Conservation (phyloP, 225 moss, liverwort and hornwort species). For the Pseudisothecium myosuroides region DNA sequence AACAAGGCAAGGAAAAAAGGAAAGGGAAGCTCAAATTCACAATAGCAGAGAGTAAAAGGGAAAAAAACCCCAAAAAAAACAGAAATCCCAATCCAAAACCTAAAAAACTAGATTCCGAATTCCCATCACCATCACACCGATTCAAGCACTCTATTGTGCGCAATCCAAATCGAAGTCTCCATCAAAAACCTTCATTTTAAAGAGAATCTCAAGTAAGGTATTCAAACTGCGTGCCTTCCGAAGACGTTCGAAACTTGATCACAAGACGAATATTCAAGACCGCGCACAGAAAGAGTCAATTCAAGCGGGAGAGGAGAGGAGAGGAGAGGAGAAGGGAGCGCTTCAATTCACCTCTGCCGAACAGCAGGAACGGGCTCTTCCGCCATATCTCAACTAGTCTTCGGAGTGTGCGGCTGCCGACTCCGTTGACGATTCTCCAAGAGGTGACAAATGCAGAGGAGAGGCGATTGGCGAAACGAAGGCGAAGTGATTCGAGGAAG, state of each 20-base stretch:
- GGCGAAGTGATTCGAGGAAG: too few species aligned
- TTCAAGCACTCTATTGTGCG: neutral
- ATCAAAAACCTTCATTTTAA: neutral
- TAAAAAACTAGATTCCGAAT: neutral
- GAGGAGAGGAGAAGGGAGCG: too few species aligned
- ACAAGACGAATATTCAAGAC: neutral
- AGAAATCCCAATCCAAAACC: neutral
- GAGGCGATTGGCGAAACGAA: neutral
- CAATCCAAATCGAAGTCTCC: neutral
- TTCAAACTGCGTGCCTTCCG: neutral
- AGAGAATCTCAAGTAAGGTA: neutral
- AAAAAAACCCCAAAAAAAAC: neutral
- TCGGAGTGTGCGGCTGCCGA: neutral
- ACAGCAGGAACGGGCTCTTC: slow-evolving; percentile 13
- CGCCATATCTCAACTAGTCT: neutral
- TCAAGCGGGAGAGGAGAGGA: neutral
- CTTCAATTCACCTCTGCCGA: slow-evolving; percentile 12
- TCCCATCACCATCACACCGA: neutral
- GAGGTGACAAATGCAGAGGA: neutral
- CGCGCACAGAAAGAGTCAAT: neutral
- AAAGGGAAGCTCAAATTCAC: neutral
- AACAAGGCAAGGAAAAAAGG: neutral
- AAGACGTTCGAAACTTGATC: neutral
- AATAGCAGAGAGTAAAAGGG: neutral
- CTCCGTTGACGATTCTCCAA: neutral